Base-by-base conservation (phyloP, 495 filamentous ascomycete species). In the Pyrenula massariospora region DNA sequence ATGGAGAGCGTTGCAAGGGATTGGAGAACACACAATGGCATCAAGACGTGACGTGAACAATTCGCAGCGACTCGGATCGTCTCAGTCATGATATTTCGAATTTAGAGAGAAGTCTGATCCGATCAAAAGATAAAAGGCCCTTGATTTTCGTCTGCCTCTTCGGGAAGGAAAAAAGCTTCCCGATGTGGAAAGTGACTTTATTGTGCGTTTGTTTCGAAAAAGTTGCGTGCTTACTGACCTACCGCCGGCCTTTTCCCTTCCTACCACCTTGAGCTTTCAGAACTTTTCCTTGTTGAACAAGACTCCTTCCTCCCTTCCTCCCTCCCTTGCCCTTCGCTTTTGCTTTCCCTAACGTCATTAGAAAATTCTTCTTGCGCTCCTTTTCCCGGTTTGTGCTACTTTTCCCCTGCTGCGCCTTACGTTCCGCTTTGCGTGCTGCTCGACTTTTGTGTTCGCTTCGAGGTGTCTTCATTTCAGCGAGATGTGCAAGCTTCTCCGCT, bases 331-430 rank as follows among this genome's bases (percentile, higher is more conserved):
- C 84, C 77, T 96, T 97, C 52, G 76, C 80, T 73, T 88, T 88
- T 2, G 93, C 92, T 77, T 97, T 97, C 52, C 91, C 88, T 42
- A 97, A 69, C 24, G 91, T 96, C 94, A 99, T 99, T 63, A 97
- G 66, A 70, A 97, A 94, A 68, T 97, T 97, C 84, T 99, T 97
- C 76, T 84, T 86, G 54, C 92, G 76, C 24, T 87, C 84, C 79
- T 99, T 99, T 77, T 99, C 94, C 77, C 88, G 88, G 73, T 99
- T 99, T 62, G 93, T 99, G 2, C 88, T 88, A 69, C 87, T 92
- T 79, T 97, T 96, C 58, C 90, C 88, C 73, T 91, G 81, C 15
- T 82, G 79, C 61, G 84, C 81, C 78, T 94, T 95, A 70, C 87
- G 86, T 68, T 89, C 79, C 73, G 91, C 88, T 53, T 86, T 77